phyloP scores from a whole-genome alignment of 163 green algal species.

The Volvox carteri region DNA sequence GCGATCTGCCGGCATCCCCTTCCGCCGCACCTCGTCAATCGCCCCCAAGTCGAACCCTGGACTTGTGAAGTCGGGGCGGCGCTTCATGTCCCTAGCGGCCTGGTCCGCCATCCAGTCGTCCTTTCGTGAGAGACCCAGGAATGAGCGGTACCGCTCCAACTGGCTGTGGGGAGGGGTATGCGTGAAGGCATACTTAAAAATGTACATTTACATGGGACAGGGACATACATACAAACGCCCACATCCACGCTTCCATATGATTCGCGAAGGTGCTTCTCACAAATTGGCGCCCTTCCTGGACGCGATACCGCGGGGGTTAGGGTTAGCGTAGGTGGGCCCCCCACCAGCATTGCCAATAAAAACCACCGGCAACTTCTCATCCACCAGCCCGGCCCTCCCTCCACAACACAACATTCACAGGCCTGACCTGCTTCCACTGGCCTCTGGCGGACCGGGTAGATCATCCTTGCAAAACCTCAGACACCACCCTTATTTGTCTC shows the following conservation, averaged over 20 bases:
- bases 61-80: slow-evolving; percentile 60
- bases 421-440: not conserved
- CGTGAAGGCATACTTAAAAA: too few species aligned
- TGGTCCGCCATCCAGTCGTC: slow-evolving; percentile 67
- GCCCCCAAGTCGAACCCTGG: slow-evolving; percentile 40
- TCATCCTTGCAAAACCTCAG: not conserved
- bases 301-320: too few species aligned
- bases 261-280: not conserved
- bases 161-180: too few species aligned
- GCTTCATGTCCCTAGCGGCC: slow-evolving; percentile 57
- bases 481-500: not conserved
- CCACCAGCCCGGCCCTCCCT: too few species aligned
- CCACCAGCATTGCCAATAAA: not conserved
- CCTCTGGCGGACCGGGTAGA: not conserved
- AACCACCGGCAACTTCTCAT: too few species aligned
- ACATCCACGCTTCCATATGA: not conserved
- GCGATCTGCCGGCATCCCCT: slow-evolving; percentile 66
- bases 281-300: too few species aligned
- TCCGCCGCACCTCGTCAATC: slow-evolving; percentile 56
- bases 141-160: slow-evolving; percentile 73
- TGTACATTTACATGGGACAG: not conserved
- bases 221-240: not conserved
- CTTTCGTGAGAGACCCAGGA: slow-evolving; percentile 76
- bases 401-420: not conserved
- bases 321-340: too few species aligned